phyloP scores from a whole-genome alignment of 495 filamentous ascomycete genomes.

The Mytilinidion resinicola region DNA sequence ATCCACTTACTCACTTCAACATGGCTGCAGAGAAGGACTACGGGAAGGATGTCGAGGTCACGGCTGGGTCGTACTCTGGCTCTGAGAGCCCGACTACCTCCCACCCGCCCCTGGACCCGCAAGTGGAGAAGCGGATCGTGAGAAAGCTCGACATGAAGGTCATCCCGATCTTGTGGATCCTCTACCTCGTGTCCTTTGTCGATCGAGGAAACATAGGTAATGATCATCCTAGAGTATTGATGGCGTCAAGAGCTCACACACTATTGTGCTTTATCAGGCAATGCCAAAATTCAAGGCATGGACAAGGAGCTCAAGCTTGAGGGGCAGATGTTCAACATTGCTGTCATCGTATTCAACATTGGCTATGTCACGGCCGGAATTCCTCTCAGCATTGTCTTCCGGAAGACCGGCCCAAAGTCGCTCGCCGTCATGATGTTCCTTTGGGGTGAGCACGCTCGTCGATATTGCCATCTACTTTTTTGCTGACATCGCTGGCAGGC shows the following conservation, averaged over 20 bases:
- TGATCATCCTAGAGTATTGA: too few relatives aligned
- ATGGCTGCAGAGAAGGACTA: background rate
- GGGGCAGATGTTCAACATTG: conserved; percentile 61
- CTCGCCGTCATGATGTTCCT: conserved; percentile 55
- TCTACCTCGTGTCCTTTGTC: conserved; percentile 44
- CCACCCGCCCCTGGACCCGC: conserved; percentile 11
- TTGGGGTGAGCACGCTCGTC: conserved; percentile 42
- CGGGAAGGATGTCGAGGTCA: conserved; percentile 2
- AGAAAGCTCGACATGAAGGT: conserved; percentile 32
- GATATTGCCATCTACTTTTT: background rate
- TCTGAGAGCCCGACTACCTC: background rate
- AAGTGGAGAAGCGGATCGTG: conserved; percentile 26
- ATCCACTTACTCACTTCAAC: background rate
- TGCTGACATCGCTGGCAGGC: background rate
- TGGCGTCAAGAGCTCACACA: too few relatives aligned
- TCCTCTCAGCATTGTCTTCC: conserved; percentile 62
- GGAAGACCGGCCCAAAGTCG: conserved; percentile 55
- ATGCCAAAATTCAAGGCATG: conserved; percentile 69
- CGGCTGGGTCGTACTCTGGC: background rate
- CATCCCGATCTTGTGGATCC: conserved; percentile 39
- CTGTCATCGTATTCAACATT: conserved; percentile 51
- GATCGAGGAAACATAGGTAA: conserved; percentile 57
- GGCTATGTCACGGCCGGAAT: conserved; percentile 59
- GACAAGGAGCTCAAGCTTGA: conserved; percentile 54
- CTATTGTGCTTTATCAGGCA: conserved; percentile 24